Base-by-base conservation (phyloP, 345 rosid genomes). In the Citrus australasica region DNA sequence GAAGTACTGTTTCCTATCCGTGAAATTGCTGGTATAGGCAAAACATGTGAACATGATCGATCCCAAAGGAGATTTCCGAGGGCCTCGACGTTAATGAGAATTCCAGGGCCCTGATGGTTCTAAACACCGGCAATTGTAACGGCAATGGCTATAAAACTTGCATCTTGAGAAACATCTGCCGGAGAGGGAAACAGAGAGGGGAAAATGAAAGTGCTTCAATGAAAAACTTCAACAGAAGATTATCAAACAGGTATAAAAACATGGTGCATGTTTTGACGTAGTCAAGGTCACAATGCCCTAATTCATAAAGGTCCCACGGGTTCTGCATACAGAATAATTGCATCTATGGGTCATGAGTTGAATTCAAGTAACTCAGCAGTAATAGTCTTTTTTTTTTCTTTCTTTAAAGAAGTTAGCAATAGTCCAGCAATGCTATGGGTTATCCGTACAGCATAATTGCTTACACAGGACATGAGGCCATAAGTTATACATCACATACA, bases 141-240 rank as follows among this genome's bases (percentile, higher is more conserved):
- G 5, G 16, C n/a, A 62, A 76, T 72, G 74, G 70, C 66, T 24
- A 60, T 60, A 28, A 37, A 73, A 60, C 28, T 74, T 46, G 76
- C 67, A 71, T 70, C 37, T 69, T 22, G 14, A 21, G 33, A 16
- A 28, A 48, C 42, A 58, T 83, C 84, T 75, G 78, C 33, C 4
- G 4, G 14, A 60, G 24, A 24, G 13, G 65, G 53, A 72, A 38
- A 58, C 35, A 59, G 32, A 10, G 40, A 68, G 24, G 24, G 6
- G 6, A 21, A 30, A 80, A 53, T 27, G n/a, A 16, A 35, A 0
- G 55, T 9, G 3, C 55, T 11, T 59, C 21, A 21, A 10, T 27
- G 22, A 42, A 28, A 64, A 48, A 9, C 6, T 21, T 21, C 5
- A 46, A 66, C 25, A 13, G 3, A 25, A 25, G 33, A 77, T 46